Conservation (phyloP, 192 early-diverging fungal genomes). For the Backusella westeae region DNA sequence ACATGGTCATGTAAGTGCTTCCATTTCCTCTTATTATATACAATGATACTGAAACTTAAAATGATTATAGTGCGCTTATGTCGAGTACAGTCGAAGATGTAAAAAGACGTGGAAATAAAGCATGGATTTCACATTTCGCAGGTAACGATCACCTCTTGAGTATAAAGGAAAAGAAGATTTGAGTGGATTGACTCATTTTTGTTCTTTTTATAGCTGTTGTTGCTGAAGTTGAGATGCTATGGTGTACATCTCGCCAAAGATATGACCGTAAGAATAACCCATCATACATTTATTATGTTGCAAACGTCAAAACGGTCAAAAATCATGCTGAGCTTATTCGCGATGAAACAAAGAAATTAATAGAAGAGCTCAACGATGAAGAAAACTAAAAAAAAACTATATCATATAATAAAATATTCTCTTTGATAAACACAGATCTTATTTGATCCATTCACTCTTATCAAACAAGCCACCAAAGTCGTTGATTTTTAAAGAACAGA, state of each 20-base stretch:
- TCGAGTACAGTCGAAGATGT: slow-evolving; percentile 7
- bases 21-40: neutral
- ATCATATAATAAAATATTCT: too few species aligned
- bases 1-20: slow-evolving; percentile 16
- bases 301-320: neutral
- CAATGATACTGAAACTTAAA: neutral
- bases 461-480: neutral
- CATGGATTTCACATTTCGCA: slow-evolving; percentile 9
- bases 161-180: neutral
- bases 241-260: slow-evolving; percentile 5
- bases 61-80: slow-evolving; percentile 4
- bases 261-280: slow-evolving; percentile 5
- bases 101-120: slow-evolving; percentile 9
- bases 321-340: neutral
- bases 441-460: neutral
- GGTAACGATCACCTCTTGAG: neutral
- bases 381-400: neutral
- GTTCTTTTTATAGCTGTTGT: neutral
- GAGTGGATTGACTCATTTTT: neutral
- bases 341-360: neutral
- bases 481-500: neutral
- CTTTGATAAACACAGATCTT: too few species aligned
- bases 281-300: slow-evolving; percentile 10
- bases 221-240: slow-evolving; percentile 7
- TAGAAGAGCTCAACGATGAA: neutral